phyloP scores from a whole-genome alignment of 441 rosid species.

The Mallotus repandus region DNA sequence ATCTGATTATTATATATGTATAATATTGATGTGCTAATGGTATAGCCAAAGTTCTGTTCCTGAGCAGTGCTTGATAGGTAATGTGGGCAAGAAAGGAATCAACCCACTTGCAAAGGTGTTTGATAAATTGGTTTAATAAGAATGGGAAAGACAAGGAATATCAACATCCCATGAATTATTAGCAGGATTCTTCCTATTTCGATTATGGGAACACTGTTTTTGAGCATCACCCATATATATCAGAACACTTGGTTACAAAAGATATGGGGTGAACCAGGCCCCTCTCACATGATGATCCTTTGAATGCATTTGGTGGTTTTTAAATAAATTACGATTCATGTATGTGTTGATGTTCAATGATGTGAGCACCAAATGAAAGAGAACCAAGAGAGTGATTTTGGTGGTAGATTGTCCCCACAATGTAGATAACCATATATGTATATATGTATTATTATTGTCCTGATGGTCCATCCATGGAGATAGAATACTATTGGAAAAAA shows the following conservation, averaged over 20 bases:
- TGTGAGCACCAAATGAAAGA: background rate
- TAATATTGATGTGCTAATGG: too few species aligned
- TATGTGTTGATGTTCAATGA: background rate
- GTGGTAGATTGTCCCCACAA: background rate
- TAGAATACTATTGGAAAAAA: background rate
- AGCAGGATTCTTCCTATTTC: background rate
- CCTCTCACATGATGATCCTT: background rate
- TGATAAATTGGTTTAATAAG: background rate
- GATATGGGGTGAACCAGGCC: background rate
- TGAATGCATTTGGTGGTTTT: background rate
- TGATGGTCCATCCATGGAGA: background rate
- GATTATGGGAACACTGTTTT: slow-evolving; percentile 25
- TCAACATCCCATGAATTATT: background rate
- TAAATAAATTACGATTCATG: background rate
- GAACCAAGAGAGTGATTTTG: background rate
- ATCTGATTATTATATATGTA: background rate
- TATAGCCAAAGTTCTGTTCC: too few species aligned
- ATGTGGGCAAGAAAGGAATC: too few species aligned
- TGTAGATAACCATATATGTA: background rate
- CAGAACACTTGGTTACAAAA: background rate
- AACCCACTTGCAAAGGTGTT: background rate
- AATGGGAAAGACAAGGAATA: background rate
- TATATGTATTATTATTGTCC: too few species aligned
- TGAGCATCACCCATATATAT: slow-evolving; percentile 1
- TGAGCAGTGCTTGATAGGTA: too few species aligned